Evolutionary conservation across 2,329 filamentous ascomycete genomes (phyloP), one percentile per base, ranked within the genome.

Genomic region (Aspergillus sp.): DNA sequence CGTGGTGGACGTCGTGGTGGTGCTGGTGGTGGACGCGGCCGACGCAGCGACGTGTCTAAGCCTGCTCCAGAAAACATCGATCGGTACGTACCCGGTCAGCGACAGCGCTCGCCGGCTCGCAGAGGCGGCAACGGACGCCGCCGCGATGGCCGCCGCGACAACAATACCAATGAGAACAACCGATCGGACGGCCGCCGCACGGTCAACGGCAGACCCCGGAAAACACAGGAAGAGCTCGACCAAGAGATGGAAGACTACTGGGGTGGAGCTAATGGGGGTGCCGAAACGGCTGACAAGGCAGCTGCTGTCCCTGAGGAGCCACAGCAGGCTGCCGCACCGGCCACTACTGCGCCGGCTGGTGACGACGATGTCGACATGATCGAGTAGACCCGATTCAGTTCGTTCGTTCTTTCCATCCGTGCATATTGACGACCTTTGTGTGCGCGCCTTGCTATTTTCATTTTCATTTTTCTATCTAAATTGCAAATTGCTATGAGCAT

Each of bases 161-260:
- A 62, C 33, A 62, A 58, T 37, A 62, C 60, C 33, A 55, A 60
- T 38, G 50, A 35, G 27, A 56, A 60, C 19, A 58, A 51, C 27
- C 47, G 45, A 33, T 50, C 45, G 46, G 60, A 47, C 42, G 56
- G 61, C 66, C 48, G 71, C 67, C 52, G 70, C 29, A 72, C 72
- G 37, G 74, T 71, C 12, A 76, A 79, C 42, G 56, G 52, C 19
- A 78, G 88, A 39, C 76, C 82, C 2, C 85, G 82, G 68, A 95
- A 95, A 78, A 95, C 90, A 0, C 86, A 90, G 54, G 88, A 95
- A 57, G 88, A 96, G 64, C 75, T 96, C 33, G 90, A 96, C 64
- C 88, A 88, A n/a, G 90, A 96, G 69, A 96, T 96, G 90, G 89
- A 85, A 28, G 88, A 95, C 61, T 96, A 96, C 67, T 96, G 89